Percentiles rank a stretch among this genome's conserved stretches.
Evolutionary conservation across 2,329 filamentous ascomycete genomes (phyloP).

Genomic region (Arthroderma sp.): DNA sequence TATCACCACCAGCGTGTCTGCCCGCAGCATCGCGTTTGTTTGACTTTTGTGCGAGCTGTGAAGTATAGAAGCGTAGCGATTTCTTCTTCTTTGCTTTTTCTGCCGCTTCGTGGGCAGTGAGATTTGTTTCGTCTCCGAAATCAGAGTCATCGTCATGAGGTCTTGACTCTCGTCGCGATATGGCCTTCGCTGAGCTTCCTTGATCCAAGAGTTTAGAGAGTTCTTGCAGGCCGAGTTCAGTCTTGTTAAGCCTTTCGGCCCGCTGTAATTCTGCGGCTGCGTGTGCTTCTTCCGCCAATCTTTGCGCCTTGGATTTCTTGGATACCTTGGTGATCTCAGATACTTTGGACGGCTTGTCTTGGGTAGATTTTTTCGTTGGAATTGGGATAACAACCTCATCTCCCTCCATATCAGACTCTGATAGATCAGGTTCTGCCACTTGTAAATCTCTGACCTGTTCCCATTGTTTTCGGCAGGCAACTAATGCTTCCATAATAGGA

Average conservation of each 20-base stretch:
- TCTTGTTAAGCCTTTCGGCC: conserved; percentile 41
- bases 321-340: conserved; percentile 26
- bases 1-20: conserved; percentile 48
- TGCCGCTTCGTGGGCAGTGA: conserved; percentile 66
- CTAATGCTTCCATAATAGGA: conserved; percentile 73
- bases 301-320: conserved; percentile 38
- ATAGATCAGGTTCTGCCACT: conserved; percentile 10
- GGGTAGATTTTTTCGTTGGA: not conserved
- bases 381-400: not conserved
- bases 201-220: conserved; percentile 49
- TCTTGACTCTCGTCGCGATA: conserved; percentile 24
- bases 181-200: conserved; percentile 38
- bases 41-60: conserved; percentile 88
- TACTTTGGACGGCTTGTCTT: conserved; percentile 19
- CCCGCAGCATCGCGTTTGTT: conserved; percentile 60
- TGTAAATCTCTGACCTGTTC: conserved; percentile 40
- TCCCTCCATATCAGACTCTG: conserved; percentile 7
- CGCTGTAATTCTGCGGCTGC: conserved; percentile 43
- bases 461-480: conserved; percentile 75
- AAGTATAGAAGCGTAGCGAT: conserved; percentile 92
- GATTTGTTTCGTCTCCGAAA: conserved; percentile 76
- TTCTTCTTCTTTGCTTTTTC: conserved; percentile 87
- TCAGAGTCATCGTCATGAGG: conserved; percentile 56
- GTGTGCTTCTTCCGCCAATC: conserved; percentile 42
- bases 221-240: conserved; percentile 61